Conservation (phyloP, 2,329 filamentous ascomycete genomes). For the Monilinia fructigena region DNA sequence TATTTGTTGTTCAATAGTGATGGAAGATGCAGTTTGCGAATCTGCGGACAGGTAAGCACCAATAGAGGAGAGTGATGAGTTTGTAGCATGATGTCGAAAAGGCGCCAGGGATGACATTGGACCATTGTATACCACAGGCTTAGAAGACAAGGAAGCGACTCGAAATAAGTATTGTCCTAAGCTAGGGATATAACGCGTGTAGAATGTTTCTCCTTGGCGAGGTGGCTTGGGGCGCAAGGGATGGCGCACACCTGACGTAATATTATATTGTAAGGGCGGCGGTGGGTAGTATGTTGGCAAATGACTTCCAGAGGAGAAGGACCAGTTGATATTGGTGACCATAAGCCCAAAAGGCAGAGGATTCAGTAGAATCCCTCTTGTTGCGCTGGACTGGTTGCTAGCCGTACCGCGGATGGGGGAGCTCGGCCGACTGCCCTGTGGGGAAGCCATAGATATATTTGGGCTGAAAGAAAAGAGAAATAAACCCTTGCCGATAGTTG, state of each 20-base stretch:
- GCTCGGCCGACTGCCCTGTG: conserved; percentile 52
- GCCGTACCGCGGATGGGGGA: conserved; percentile 49
- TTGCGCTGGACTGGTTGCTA: conserved; percentile 37
- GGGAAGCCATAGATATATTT: conserved; percentile 46
- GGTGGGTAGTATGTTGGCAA: conserved; percentile 90
- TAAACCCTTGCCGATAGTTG: conserved; percentile 80
- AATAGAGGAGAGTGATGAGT: conserved; percentile 35
- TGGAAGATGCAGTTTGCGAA: conserved; percentile 45
- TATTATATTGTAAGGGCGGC: conserved; percentile 74
- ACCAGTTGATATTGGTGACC: conserved; percentile 48
- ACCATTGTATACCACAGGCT: conserved; percentile 63
- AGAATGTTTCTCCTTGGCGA: conserved; percentile 87
- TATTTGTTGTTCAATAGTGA: conserved; percentile 40
- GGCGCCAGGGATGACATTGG: conserved; percentile 43
- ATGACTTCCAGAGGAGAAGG: conserved; percentile 78
- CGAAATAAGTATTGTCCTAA: conserved; percentile 84
- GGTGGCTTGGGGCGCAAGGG: conserved; percentile 85
- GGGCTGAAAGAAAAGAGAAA: conserved; percentile 85
- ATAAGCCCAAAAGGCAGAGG: conserved; percentile 45
- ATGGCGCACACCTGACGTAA: conserved; percentile 77
- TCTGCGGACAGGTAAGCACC: conserved; percentile 41
- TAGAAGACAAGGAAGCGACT: conserved; percentile 68
- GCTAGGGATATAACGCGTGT: conserved; percentile 81
- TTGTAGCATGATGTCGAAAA: conserved; percentile 35
- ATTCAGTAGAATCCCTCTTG: conserved; percentile 41